phyloP scores from a whole-genome alignment of 495 filamentous ascomycete genomes.

The Bacidia gigantensis region DNA sequence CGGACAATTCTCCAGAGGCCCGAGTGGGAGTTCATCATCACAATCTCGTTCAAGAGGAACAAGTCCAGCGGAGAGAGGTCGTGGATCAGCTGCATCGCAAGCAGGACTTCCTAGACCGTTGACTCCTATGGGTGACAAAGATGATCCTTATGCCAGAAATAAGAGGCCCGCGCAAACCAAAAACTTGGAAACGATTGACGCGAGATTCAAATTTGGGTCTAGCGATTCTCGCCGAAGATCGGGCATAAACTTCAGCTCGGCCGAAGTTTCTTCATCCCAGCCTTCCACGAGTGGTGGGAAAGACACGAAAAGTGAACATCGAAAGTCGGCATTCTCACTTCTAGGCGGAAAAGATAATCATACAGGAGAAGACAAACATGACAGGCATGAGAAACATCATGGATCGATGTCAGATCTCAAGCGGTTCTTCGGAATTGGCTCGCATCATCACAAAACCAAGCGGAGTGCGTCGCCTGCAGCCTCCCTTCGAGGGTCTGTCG shows the following conservation, averaged over 20 bases:
- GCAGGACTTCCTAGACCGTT: conserved; percentile 44
- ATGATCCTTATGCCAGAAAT: conserved; percentile 79
- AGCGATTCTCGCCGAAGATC: conserved; percentile 38
- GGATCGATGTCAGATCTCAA: conserved; percentile 91
- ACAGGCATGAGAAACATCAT: conserved; percentile 38
- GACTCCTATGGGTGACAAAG: conserved; percentile 64
- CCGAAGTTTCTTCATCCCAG: conserved; percentile 11
- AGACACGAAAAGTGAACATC: conserved; percentile 34
- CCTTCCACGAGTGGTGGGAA: conserved; percentile 35
- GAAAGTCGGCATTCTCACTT: conserved; percentile 28
- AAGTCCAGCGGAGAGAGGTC: conserved; percentile 31
- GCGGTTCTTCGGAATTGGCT: conserved; percentile 70
- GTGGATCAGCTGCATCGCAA: conserved; percentile 45
- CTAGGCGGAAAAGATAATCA: conserved; percentile 33
- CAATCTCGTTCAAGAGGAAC: conserved; percentile 6
- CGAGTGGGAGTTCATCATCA: conserved; percentile 41
- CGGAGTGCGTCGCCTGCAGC: conserved; percentile 46
- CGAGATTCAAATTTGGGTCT: conserved; percentile 69
- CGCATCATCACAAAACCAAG: conserved; percentile 50
- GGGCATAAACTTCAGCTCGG: conserved; percentile 13
- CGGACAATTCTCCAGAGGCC: conserved; percentile 61
- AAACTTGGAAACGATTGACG: conserved; percentile 57
- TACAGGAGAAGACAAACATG: conserved; percentile 35
- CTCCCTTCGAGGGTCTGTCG: conserved; percentile 29
- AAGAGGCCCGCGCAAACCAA: conserved; percentile 62